phyloP scores from a whole-genome alignment of 2,329 filamentous ascomycete genomes.

The Diaporthe nobilis region DNA sequence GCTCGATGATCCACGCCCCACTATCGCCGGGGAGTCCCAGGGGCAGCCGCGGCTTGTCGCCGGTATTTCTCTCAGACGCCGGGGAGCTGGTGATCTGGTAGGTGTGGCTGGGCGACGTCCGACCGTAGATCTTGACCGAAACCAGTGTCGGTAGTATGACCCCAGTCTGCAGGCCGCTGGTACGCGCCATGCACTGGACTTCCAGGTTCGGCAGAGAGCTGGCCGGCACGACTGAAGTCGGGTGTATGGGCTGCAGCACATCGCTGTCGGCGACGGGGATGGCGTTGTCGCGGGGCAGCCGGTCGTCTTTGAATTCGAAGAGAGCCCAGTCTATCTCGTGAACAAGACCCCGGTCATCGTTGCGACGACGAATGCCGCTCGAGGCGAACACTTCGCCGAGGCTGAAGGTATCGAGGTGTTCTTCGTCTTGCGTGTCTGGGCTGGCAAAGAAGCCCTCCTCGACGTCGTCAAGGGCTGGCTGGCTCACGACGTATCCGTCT shows the following conservation, averaged over 20 bases:
- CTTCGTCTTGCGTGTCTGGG: slow-evolving; percentile 79
- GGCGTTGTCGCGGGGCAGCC: slow-evolving; percentile 79
- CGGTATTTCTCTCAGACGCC: slow-evolving; percentile 36
- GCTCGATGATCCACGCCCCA: slow-evolving; percentile 92
- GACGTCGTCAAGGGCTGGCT: slow-evolving; percentile 91
- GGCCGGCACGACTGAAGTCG: slow-evolving; percentile 71
- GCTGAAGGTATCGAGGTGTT: slow-evolving; percentile 85
- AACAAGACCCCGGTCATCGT: slow-evolving; percentile 76
- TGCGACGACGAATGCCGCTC: slow-evolving; percentile 86
- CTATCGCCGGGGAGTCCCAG: slow-evolving; percentile 87
- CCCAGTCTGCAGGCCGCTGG: slow-evolving; percentile 85
- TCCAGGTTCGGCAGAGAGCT: slow-evolving; percentile 78
- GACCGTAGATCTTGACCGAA: slow-evolving; percentile 89
- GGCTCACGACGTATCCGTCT: slow-evolving; percentile 85
- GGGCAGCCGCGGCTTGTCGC: slow-evolving; percentile 48
- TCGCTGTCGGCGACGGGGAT: slow-evolving; percentile 62
- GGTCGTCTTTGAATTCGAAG: slow-evolving; percentile 81
- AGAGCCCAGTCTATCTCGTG: slow-evolving; percentile 98
- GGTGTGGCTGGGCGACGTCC: slow-evolving; percentile 82
- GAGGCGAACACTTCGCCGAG: slow-evolving; percentile 91
- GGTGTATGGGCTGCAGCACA: slow-evolving; percentile 60
- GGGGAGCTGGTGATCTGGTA: slow-evolving; percentile 69
- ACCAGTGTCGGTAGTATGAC: slow-evolving; percentile 83
- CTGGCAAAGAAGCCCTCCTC: slow-evolving; percentile 85
- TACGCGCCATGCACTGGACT: slow-evolving; percentile 91